These are phyloP conservation scores for Akanthomyces dipterigenus DNA, from an alignment of 2,329 filamentous ascomycete species.

Conservation along the genomic window DNA sequence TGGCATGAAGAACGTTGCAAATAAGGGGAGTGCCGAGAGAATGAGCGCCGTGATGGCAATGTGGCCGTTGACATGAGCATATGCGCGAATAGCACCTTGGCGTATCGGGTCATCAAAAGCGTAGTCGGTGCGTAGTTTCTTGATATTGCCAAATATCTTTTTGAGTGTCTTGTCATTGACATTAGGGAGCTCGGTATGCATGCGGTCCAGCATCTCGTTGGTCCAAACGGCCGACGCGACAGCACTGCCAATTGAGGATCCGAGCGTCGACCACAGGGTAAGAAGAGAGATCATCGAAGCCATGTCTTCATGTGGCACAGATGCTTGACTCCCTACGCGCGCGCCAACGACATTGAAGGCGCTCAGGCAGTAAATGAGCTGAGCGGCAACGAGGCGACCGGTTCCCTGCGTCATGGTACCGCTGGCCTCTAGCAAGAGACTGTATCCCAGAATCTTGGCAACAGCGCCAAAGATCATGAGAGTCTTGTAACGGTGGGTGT, in stretches of 20 bases:
- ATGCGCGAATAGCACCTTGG: constrained; percentile 22
- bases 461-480: constrained; percentile 30
- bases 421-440: constrained; percentile 24
- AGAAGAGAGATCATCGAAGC: constrained; percentile 31
- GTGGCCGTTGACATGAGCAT: constrained; percentile 19
- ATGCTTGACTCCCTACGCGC: constrained; percentile 33
- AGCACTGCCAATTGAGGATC: constrained; percentile 31
- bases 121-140: constrained; percentile 8
- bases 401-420: constrained; percentile 24
- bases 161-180: constrained; percentile 16
- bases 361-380: constrained; percentile 30
- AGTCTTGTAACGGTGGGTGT: constrained; percentile 35
- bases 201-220: constrained; percentile 23
- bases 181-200: constrained; percentile 21
- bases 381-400: constrained; percentile 24
- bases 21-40: constrained; percentile 20
- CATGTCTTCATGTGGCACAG: constrained; percentile 36
- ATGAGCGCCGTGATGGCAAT: not conserved
- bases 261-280: constrained; percentile 32
- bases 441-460: constrained; percentile 21
- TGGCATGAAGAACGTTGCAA: constrained; percentile 31
- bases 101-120: constrained; percentile 16
- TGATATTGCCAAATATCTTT: constrained; percentile 1
- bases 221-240: constrained; percentile 31
- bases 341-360: constrained; percentile 33